Evolutionary conservation across 2,329 filamentous ascomycete genomes (phyloP).

Genomic region (Chalaropsis thielavioides): DNA sequence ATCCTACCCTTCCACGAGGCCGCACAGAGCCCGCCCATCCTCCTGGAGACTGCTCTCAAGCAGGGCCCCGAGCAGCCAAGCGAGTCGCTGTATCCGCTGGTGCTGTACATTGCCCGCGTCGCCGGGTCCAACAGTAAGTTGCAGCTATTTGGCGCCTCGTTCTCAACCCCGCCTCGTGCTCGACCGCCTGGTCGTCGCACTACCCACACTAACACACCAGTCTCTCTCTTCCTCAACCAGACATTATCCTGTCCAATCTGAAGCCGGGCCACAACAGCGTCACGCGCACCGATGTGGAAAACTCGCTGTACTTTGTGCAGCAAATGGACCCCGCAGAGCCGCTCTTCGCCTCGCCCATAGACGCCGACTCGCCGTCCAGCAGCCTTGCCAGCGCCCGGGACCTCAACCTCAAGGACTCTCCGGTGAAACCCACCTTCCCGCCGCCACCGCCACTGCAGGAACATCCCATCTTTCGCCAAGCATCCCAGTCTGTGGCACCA

Average conservation of each 20-base stretch:
- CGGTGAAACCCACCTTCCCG: neutral
- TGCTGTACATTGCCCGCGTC: conserved; percentile 84
- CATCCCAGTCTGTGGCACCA: conserved; percentile 17
- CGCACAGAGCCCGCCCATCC: conserved; percentile 65
- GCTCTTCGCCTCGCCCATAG: conserved; percentile 33
- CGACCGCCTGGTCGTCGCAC: neutral
- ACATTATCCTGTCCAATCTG: conserved; percentile 81
- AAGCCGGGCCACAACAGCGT: conserved; percentile 84
- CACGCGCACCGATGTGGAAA: conserved; percentile 71
- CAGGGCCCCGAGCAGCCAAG: conserved; percentile 65
- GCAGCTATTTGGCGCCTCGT: too few species aligned
- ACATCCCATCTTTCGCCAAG: conserved; percentile 16
- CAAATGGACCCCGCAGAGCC: conserved; percentile 33
- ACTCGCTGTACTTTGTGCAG: conserved; percentile 84
- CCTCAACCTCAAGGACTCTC: neutral
- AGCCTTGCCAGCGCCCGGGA: neutral
- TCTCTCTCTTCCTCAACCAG: conserved; percentile 31
- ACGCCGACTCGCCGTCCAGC: neutral
- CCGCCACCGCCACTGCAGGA: conserved; percentile 5
- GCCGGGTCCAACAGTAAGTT: conserved; percentile 70
- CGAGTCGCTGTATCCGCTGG: conserved; percentile 53
- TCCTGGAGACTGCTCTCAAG: conserved; percentile 75
- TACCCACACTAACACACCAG: neutral
- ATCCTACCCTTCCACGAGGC: conserved; percentile 31
- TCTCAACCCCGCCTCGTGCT: neutral